Percentiles rank a stretch among this genome's conserved stretches.
Evolutionary conservation across 2,329 filamentous ascomycete species (phyloP).

Genomic region (Chaetomium sp.): DNA sequence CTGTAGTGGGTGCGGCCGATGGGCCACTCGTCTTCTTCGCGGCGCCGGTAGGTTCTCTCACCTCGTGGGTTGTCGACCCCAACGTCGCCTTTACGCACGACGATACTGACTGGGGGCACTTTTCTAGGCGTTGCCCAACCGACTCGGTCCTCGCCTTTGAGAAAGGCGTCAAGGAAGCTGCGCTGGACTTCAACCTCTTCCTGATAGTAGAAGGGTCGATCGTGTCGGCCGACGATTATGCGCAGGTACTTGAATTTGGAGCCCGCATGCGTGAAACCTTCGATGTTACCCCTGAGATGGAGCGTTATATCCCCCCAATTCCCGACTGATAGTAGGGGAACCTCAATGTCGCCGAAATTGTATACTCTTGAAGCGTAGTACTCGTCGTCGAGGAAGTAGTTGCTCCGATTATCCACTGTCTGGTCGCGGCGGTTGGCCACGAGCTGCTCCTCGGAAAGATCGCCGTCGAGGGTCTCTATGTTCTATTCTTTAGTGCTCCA

Average conservation of each 20-base stretch:
- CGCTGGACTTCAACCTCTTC: constrained; percentile 62
- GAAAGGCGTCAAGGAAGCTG: constrained; percentile 63
- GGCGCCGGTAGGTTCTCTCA: constrained; percentile 49
- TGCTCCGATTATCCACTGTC: constrained; percentile 39
- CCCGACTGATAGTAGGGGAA: constrained; percentile 59
- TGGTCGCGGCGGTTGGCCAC: constrained; percentile 43
- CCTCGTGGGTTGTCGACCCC: constrained; percentile 58
- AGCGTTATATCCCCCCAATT: constrained; percentile 68
- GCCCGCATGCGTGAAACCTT: constrained; percentile 57
- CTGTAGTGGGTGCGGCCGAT: constrained; percentile 59
- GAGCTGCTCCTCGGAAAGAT: constrained; percentile 47
- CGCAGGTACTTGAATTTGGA: constrained; percentile 63
- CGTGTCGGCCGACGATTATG: constrained; percentile 63
- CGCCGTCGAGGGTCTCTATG: constrained; percentile 50
- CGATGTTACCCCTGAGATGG: constrained; percentile 62
- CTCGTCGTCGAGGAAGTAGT: constrained; percentile 53
- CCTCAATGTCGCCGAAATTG: constrained; percentile 57
- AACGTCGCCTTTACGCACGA: constrained; percentile 59
- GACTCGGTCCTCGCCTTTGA: constrained; percentile 57
- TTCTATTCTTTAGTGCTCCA: background rate
- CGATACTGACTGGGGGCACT: constrained; percentile 52
- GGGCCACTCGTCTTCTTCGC: constrained; percentile 59
- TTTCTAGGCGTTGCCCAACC: constrained; percentile 56
- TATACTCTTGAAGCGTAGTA: constrained; percentile 64
- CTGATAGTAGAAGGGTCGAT: constrained; percentile 65